These are phyloP conservation scores for Metschnikowia cubensis DNA, from an alignment of 805 yeast genomes.

Conservation along the genomic window DNA sequence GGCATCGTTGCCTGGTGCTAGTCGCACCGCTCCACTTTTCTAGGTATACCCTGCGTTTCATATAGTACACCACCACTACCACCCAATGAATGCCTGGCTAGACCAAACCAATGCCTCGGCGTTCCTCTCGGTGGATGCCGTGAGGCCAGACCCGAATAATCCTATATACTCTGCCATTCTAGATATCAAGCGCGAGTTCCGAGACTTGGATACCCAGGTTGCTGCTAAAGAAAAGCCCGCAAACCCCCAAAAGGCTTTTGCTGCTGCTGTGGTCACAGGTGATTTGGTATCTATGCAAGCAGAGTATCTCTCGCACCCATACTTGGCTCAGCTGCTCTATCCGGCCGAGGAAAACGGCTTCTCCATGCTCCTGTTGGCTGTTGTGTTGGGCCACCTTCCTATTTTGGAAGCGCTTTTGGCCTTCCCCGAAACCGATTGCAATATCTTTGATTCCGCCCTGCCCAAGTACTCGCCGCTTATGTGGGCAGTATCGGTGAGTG, in stretches of 20 bases:
- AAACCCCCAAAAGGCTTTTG: constrained; percentile 19
- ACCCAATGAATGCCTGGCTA: constrained; percentile 9
- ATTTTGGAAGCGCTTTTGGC: constrained; percentile 46
- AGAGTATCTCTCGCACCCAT: constrained; percentile 20
- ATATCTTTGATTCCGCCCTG: constrained; percentile 45
- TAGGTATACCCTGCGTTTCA: background rate
- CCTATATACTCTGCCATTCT: constrained; percentile 9
- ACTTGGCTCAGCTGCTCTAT: constrained; percentile 19
- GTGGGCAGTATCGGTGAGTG: constrained; percentile 78
- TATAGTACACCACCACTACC: background rate
- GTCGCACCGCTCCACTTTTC: background rate
- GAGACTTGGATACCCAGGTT: background rate
- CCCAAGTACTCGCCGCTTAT: constrained; percentile 63
- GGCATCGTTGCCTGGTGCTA: background rate
- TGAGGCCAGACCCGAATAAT: constrained; percentile 7
- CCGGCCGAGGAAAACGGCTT: constrained; percentile 30
- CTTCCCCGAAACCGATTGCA: constrained; percentile 44
- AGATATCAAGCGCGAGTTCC: constrained; percentile 8
- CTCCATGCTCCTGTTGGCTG: constrained; percentile 44
- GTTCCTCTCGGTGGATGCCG: constrained; percentile 2
- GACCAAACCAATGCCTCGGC: background rate
- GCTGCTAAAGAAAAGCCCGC: background rate
- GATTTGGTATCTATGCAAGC: constrained; percentile 34
- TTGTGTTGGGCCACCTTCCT: constrained; percentile 48
- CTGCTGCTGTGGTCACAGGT: constrained; percentile 35